Evolutionary conservation across 2,329 filamentous ascomycete species (phyloP).

Genomic region (Sporothrix inflata): DNA sequence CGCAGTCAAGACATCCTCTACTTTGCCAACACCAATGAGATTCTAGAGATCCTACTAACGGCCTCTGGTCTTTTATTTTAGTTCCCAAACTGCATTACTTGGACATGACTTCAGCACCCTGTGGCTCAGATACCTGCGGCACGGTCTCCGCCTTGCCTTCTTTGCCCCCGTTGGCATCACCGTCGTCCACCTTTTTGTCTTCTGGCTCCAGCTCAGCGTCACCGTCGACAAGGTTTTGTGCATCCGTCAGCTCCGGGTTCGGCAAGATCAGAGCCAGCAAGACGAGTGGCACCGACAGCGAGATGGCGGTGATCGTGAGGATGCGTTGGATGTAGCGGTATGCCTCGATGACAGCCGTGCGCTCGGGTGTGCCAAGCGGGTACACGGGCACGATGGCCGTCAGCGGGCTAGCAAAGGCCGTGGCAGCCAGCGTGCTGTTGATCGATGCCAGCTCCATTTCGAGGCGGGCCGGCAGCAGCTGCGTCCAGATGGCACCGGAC

Average conservation of each 20-base stretch:
- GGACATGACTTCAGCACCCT: neutral
- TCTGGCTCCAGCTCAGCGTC: neutral
- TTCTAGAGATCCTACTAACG: too few relatives aligned
- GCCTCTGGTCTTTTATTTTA: too few relatives aligned
- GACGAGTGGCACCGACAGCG: neutral
- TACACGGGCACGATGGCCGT: neutral
- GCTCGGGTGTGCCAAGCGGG: neutral
- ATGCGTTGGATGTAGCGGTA: conserved; percentile 6
- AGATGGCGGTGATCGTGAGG: neutral
- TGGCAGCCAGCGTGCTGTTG: neutral
- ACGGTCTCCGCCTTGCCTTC: neutral
- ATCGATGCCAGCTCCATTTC: neutral
- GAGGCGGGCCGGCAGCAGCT: neutral
- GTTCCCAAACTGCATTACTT: neutral
- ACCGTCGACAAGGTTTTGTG: neutral
- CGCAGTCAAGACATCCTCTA: neutral
- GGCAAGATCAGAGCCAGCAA: neutral
- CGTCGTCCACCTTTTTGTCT: neutral
- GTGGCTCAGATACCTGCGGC: neutral
- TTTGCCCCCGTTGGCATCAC: neutral
- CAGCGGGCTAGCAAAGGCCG: neutral
- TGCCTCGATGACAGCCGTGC: neutral
- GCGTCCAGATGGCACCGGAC: neutral
- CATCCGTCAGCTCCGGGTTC: neutral
- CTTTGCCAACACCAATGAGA: neutral